Conservation (phyloP, 164 flowering plant genomes). For the Umbellularia californica region DNA sequence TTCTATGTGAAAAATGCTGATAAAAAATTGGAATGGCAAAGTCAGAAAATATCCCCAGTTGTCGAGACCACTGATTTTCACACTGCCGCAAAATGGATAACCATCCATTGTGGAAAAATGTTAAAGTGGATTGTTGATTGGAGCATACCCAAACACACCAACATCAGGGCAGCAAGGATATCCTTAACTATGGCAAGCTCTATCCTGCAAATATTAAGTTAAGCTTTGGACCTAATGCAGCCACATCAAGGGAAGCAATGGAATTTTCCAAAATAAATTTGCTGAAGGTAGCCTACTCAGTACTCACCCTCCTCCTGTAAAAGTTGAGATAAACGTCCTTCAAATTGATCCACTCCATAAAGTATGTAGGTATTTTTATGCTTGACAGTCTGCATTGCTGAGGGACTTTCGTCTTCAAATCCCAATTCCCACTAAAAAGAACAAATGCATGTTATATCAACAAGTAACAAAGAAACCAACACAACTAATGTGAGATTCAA, state of each 20-base stretch:
- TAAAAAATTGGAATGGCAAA: no score
- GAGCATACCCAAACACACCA: not conserved
- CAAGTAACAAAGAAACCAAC: not conserved
- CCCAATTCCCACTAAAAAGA: constrained; percentile 86
- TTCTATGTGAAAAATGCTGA: no score
- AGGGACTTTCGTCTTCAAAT: constrained; percentile 89
- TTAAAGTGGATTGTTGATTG: not conserved
- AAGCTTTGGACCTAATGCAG: not conserved
- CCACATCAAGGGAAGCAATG: not conserved
- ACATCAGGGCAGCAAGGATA: not conserved
- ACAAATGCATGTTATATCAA: not conserved
- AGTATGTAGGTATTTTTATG: constrained; percentile 67
- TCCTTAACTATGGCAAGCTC: not conserved
- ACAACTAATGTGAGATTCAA: not conserved
- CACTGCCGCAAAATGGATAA: not conserved
- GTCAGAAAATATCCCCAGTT: no score
- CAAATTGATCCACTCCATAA: constrained; percentile 95
- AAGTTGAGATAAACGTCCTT: constrained; percentile 86
- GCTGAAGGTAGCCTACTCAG: not conserved
- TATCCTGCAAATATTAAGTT: not conserved
- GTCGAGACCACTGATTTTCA: not conserved
- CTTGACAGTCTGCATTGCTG: constrained; percentile 73
- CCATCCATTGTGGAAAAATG: not conserved
- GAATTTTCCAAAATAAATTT: not conserved
- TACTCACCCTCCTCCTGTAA: constrained; percentile 67